Conservation (phyloP, 2,329 filamentous ascomycete species). For the Fusarium euwallaceae region DNA sequence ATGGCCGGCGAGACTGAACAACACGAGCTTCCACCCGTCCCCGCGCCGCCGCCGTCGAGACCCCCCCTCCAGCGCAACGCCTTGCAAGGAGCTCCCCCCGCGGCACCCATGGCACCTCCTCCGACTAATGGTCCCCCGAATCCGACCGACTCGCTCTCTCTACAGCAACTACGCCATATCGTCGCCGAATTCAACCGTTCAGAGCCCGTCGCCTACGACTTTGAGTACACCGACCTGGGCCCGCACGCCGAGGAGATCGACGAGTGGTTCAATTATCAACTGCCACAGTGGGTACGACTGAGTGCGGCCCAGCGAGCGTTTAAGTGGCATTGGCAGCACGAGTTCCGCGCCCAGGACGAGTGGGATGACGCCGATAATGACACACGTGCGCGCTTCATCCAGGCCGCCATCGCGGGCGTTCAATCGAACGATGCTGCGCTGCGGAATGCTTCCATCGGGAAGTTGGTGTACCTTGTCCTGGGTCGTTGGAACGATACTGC, state of each 20-base stretch:
- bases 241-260: constrained; percentile 89
- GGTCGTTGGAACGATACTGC: constrained; percentile 80
- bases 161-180: constrained; percentile 79
- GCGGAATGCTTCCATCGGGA: constrained; percentile 67
- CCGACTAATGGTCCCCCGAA: constrained; percentile 51
- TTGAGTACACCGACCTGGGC: constrained; percentile 80
- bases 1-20: constrained; percentile 53
- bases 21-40: constrained; percentile 53
- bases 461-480: constrained; percentile 72
- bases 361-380: constrained; percentile 77
- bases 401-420: constrained; percentile 61
- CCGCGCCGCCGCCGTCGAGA: constrained; percentile 46
- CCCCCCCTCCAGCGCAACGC: constrained; percentile 49
- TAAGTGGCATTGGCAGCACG: constrained; percentile 78
- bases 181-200: constrained; percentile 79
- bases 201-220: constrained; percentile 85
- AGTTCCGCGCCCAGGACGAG: constrained; percentile 54
- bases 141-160: constrained; percentile 77
- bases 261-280: constrained; percentile 96
- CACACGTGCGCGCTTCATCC: constrained; percentile 69
- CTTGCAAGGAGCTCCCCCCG: constrained; percentile 42
- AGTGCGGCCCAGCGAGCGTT: constrained; percentile 82
- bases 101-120: constrained; percentile 48
- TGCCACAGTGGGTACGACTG: constrained; percentile 85
- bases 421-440: constrained; percentile 62